Evolutionary conservation across 1,284 basidiomycete genomes (phyloP).

Genomic region (Ustilago trichophora): DNA sequence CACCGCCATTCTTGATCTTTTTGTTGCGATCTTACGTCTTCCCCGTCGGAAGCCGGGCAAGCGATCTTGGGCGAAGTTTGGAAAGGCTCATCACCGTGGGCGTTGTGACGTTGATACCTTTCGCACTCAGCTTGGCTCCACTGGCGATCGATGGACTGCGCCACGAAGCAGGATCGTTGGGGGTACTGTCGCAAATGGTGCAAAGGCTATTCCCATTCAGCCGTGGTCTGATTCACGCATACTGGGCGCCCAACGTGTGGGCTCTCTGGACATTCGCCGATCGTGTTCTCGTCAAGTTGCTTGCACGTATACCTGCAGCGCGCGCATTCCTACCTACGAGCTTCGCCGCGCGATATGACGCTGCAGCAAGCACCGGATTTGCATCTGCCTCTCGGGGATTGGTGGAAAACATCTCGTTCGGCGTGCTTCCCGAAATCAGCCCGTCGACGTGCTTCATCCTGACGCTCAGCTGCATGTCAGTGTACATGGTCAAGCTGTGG

Average conservation of each 20-base stretch:
- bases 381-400: conserved; percentile 80
- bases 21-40: conserved; percentile 79
- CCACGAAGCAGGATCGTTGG: conserved; percentile 23
- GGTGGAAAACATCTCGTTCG: conserved; percentile 89
- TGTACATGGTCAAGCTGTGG: conserved; percentile 77
- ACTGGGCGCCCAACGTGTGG: conserved; percentile 96
- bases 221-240: conserved; percentile 91
- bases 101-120: conserved; percentile 81
- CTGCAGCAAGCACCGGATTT: conserved; percentile 13
- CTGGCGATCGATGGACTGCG: conserved; percentile 73
- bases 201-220: conserved; percentile 91
- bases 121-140: conserved; percentile 81
- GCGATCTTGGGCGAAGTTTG: conserved; percentile 18
- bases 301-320: conserved; percentile 37
- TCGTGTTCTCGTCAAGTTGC: conserved; percentile 70
- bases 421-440: conserved; percentile 82
- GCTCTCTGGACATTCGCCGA: conserved; percentile 84
- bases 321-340: conserved; percentile 11
- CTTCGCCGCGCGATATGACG: conserved; percentile 20
- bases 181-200: conserved; percentile 77
- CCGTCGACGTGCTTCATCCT: conserved; percentile 84
- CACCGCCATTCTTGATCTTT: conserved; percentile 90
- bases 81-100: conserved; percentile 78
- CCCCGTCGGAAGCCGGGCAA: conserved; percentile 14
- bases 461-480: conserved; percentile 71